Percentiles rank a stretch among this genome's conserved stretches.
Evolutionary conservation across 2,329 filamentous ascomycete genomes (phyloP).

Genomic region (Torrubiellomyces zombiae): DNA sequence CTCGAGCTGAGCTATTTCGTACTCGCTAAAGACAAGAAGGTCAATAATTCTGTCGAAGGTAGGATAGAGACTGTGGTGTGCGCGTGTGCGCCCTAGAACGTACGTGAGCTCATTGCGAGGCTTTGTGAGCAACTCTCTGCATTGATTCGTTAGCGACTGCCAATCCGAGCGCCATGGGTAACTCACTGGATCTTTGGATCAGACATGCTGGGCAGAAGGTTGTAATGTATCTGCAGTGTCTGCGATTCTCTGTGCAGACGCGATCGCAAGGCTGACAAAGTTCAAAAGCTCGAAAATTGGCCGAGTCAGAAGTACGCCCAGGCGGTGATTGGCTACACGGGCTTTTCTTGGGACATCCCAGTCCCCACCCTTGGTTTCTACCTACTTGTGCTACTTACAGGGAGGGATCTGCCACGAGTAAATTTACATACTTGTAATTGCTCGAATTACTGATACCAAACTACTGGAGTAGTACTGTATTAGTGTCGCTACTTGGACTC

Average conservation of each 20-base stretch:
- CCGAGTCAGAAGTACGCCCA: conserved; percentile 11
- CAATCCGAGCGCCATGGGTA: not conserved
- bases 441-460: too few species aligned
- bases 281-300: conserved; percentile 12
- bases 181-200: conserved; percentile 58
- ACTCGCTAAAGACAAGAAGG: conserved; percentile 45
- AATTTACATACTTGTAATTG: too few species aligned
- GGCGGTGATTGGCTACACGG: conserved; percentile 15
- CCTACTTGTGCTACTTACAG: too few species aligned
- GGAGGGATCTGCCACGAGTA: too few species aligned
- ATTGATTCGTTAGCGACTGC: conserved; percentile 11
- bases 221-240: conserved; percentile 5
- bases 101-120: conserved; percentile 84
- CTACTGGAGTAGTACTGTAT: too few species aligned
- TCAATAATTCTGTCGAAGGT: conserved; percentile 7
- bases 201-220: conserved; percentile 44
- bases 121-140: conserved; percentile 76
- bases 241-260: conserved; percentile 3
- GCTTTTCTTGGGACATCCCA: too few species aligned
- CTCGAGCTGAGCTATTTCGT: conserved; percentile 62
- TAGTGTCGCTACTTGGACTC: too few species aligned
- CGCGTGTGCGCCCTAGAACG: conserved; percentile 18
- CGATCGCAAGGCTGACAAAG: conserved; percentile 17
- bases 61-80: conserved; percentile 5
- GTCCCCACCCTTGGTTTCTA: too few species aligned